These are phyloP conservation scores for Salvia hispanica DNA, from an alignment of 257 asterid genomes.

Conservation along the genomic window DNA sequence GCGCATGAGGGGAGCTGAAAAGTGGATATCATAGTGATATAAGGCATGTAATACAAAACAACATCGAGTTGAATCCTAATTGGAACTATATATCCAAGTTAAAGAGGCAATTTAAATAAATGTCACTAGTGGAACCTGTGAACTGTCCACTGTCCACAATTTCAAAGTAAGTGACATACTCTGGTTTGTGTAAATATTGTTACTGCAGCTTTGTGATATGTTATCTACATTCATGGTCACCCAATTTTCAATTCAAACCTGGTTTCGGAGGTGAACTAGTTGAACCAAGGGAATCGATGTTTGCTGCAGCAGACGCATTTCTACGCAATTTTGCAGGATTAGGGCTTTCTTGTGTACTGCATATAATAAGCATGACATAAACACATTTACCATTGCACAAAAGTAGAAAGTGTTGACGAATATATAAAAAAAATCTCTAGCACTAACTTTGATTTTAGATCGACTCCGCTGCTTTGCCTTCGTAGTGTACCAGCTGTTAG, in stretches of 20 bases:
- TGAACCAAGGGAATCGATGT: constrained; percentile 57
- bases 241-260: constrained; percentile 47
- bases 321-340: constrained; percentile 62
- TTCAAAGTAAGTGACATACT: background rate
- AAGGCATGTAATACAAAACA: constrained; percentile 1
- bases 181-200: background rate
- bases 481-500: constrained; percentile 57
- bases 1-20: constrained; percentile 63
- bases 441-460: constrained; percentile 59
- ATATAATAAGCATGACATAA: constrained; percentile 36
- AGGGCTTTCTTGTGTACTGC: constrained; percentile 61
- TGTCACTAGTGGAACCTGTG: background rate
- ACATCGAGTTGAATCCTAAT: background rate
- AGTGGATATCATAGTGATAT: constrained; percentile 17
- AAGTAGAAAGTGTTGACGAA: constrained; percentile 5
- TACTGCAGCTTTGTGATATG: background rate
- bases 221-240: background rate
- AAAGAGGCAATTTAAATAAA: background rate
- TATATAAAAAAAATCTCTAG: constrained; percentile 7
- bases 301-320: constrained; percentile 74
- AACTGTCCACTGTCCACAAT: background rate
- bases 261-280: constrained; percentile 42
- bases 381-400: constrained; percentile 18
- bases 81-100: background rate
- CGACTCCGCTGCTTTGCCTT: constrained; percentile 74